phyloP scores from a whole-genome alignment of 2,329 filamentous ascomycete genomes.

The Didymella arachidicola region DNA sequence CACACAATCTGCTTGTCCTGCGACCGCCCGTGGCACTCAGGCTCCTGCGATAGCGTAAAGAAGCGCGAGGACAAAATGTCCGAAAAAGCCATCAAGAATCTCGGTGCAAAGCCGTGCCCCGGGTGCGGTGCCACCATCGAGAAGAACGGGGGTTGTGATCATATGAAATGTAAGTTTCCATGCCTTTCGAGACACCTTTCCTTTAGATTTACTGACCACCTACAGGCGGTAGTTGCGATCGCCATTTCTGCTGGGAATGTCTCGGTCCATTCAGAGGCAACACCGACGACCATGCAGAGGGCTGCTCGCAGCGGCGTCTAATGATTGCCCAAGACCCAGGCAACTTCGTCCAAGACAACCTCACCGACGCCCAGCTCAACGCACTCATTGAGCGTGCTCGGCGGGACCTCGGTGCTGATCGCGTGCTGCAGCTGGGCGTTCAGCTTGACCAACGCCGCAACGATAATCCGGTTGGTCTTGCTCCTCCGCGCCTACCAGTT shows the following conservation, averaged over 20 bases:
- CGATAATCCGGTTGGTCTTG: not conserved
- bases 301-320: slow-evolving; percentile 20
- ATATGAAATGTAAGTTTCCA: slow-evolving; percentile 34
- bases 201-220: not conserved
- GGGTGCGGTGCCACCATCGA: slow-evolving; percentile 36
- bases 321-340: slow-evolving; percentile 24
- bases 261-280: slow-evolving; percentile 16
- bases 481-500: not conserved
- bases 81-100: slow-evolving; percentile 22
- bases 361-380: slow-evolving; percentile 19
- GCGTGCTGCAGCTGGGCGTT: not conserved
- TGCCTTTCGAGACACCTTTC: not conserved
- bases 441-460: slow-evolving; percentile 3
- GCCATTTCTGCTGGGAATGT: slow-evolving; percentile 38
- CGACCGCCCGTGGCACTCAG: slow-evolving; percentile 30
- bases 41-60: slow-evolving; percentile 28
- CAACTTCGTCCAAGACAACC: slow-evolving; percentile 21
- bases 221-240: slow-evolving; percentile 23
- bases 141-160: slow-evolving; percentile 39
- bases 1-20: slow-evolving; percentile 31
- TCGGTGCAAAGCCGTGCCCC: slow-evolving; percentile 41
- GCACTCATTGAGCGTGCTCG: slow-evolving; percentile 12
- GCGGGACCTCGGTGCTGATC: not conserved
- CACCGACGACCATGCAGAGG: slow-evolving; percentile 10
- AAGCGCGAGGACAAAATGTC: slow-evolving; percentile 29